Conservation (phyloP, 2,329 filamentous ascomycete genomes). For the Neonectria magnoliae region DNA sequence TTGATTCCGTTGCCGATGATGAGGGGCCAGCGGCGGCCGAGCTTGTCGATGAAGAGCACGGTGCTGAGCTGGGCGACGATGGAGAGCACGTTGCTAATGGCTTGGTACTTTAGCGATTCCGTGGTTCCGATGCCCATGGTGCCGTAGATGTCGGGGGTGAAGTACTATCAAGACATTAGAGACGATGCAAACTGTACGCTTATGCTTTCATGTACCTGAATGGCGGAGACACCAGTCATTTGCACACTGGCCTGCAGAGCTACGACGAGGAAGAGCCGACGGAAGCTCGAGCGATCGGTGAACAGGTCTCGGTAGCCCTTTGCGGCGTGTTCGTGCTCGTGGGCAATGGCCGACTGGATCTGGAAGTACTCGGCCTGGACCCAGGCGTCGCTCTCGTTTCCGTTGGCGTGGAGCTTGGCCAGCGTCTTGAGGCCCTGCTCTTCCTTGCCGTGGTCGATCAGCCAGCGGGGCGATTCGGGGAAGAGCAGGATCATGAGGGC, state of each 20-base stretch:
- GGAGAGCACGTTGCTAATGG: constrained; percentile 76
- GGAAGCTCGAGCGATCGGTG: constrained; percentile 68
- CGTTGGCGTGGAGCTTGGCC: constrained; percentile 74
- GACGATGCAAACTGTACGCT: no score
- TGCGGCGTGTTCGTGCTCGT: constrained; percentile 74
- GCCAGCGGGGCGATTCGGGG: constrained; percentile 41
- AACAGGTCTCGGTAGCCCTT: constrained; percentile 77
- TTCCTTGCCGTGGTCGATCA: constrained; percentile 73
- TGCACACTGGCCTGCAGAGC: constrained; percentile 76
- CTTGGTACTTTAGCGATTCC: constrained; percentile 77
- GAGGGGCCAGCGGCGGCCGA: constrained; percentile 76
- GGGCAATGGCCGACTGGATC: constrained; percentile 72
- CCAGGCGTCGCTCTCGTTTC: constrained; percentile 72
- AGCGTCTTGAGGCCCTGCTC: constrained; percentile 73
- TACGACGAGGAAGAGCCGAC: constrained; percentile 73
- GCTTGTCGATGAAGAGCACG: constrained; percentile 73
- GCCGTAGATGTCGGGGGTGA: constrained; percentile 70
- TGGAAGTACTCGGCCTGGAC: constrained; percentile 76
- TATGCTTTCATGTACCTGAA: no score
- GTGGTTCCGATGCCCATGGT: constrained; percentile 73
- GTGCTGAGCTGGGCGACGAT: constrained; percentile 73
- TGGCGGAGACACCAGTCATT: constrained; percentile 79
- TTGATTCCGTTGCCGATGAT: constrained; percentile 78
- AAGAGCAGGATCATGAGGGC: constrained; percentile 34
- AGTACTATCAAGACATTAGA: constrained; percentile 57